These are phyloP conservation scores for Curvularia lunata DNA, from an alignment of 2,329 filamentous ascomycete species.

Conservation along the genomic window DNA sequence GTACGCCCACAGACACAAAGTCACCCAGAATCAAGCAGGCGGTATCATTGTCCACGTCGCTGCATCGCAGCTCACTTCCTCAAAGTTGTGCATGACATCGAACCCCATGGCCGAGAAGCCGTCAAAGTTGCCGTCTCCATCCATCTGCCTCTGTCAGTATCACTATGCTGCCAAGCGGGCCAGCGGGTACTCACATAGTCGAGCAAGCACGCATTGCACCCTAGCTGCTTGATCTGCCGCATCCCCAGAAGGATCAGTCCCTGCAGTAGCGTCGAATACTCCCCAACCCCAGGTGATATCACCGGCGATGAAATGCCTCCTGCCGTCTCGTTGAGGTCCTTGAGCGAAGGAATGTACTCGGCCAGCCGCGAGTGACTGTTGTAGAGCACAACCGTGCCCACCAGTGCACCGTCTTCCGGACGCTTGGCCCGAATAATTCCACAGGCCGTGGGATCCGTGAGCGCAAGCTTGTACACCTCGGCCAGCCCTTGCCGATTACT, in stretches of 20 bases:
- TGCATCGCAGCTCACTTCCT: slow-evolving; percentile 76
- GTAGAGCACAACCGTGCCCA: slow-evolving; percentile 83
- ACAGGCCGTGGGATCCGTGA: slow-evolving; percentile 73
- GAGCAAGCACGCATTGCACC: slow-evolving; percentile 73
- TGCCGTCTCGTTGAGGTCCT: slow-evolving; percentile 63
- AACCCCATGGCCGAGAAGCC: slow-evolving; percentile 81
- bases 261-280: slow-evolving; percentile 75
- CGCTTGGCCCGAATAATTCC: slow-evolving; percentile 84
- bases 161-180: not conserved
- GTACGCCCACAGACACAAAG: not conserved
- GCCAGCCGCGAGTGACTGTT: slow-evolving; percentile 71
- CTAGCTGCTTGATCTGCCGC: slow-evolving; percentile 80
- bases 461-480: slow-evolving; percentile 78
- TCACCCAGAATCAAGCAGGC: slow-evolving; percentile 33
- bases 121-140: slow-evolving; percentile 74
- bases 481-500: slow-evolving; percentile 78
- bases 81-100: slow-evolving; percentile 76
- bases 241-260: slow-evolving; percentile 81
- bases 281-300: slow-evolving; percentile 70
- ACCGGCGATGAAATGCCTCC: slow-evolving; percentile 83
- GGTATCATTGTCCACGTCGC: slow-evolving; percentile 65
- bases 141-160: slow-evolving; percentile 61
- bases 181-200: slow-evolving; percentile 71
- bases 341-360: slow-evolving; percentile 72
- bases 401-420: slow-evolving; percentile 67